Percentiles rank a stretch among this genome's conserved stretches.
These are phyloP conservation scores for Typha latifolia DNA, from an alignment of 176 grass and related monocot genomes.

Conservation along the genomic window DNA sequence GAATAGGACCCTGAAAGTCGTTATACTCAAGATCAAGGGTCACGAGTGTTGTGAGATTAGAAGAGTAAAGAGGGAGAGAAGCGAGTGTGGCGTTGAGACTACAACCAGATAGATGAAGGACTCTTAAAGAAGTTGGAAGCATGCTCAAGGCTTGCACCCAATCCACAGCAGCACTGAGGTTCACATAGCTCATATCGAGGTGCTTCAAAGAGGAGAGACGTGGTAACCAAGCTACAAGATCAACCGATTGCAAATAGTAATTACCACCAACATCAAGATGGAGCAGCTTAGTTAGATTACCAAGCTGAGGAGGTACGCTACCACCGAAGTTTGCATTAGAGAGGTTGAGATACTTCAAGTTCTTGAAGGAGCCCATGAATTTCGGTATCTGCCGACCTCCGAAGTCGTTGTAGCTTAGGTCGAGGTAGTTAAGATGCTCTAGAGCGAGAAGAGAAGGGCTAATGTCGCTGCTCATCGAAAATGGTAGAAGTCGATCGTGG, in stretches of 20 bases:
- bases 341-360: conserved; percentile 31
- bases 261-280: neutral
- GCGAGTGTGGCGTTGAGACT: neutral
- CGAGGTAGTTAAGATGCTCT: conserved; percentile 11
- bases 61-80: neutral
- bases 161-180: neutral
- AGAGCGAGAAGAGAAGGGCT: conserved; percentile 20
- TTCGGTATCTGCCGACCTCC: neutral
- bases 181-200: neutral
- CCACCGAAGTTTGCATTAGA: neutral
- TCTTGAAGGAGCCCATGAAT: conserved; percentile 17
- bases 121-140: conserved; percentile 9
- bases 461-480: conserved; percentile 13
- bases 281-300: conserved; percentile 28
- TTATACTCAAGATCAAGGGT: neutral
- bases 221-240: conserved; percentile 1
- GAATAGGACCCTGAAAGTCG: neutral
- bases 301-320: conserved; percentile 20
- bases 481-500: neutral
- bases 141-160: conserved; percentile 1
- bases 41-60: neutral
- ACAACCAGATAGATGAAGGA: neutral
- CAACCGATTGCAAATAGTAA: neutral
- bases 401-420: conserved; percentile 33
- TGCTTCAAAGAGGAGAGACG: conserved; percentile 7